Evolutionary conservation across 148 eudicot genomes (phyloP).

Genomic region (Tetragonia tetragonoides): DNA sequence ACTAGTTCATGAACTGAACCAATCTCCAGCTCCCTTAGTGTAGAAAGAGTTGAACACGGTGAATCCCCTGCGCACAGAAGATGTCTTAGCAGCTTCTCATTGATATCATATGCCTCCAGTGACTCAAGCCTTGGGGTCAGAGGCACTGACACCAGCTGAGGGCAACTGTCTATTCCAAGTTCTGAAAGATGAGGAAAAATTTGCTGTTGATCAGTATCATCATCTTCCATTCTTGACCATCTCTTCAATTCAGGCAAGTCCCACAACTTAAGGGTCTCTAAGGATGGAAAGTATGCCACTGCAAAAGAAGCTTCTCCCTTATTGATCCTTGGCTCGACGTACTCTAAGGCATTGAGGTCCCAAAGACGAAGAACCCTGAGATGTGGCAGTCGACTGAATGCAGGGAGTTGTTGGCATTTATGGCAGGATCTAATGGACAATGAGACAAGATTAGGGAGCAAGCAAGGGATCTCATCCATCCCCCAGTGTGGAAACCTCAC

Average conservation of each 20-base stretch:
- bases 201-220: neutral
- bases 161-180: slow-evolving; percentile 9
- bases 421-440: neutral
- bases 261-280: slow-evolving; percentile 3
- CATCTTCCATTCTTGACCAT: slow-evolving; percentile 7
- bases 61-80: neutral
- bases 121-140: slow-evolving; percentile 12
- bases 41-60: neutral
- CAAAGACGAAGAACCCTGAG: slow-evolving; percentile 9
- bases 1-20: neutral
- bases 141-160: slow-evolving; percentile 15
- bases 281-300: slow-evolving; percentile 4
- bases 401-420: slow-evolving; percentile 11
- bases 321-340: neutral
- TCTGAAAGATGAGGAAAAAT: slow-evolving; percentile 10
- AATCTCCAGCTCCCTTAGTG: neutral
- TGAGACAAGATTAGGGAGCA: slow-evolving; percentile 4
- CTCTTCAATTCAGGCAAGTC: slow-evolving; percentile 2
- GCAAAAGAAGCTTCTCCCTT: neutral
- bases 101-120: neutral
- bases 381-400: slow-evolving; percentile 18
- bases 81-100: slow-evolving; percentile 16
- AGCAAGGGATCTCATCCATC: neutral
- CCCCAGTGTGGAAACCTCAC: slow-evolving; percentile 13
- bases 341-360: slow-evolving; percentile 12